Evolutionary conservation across 2,329 filamentous ascomycete genomes (phyloP).

Genomic region (Nakataea oryzae): DNA sequence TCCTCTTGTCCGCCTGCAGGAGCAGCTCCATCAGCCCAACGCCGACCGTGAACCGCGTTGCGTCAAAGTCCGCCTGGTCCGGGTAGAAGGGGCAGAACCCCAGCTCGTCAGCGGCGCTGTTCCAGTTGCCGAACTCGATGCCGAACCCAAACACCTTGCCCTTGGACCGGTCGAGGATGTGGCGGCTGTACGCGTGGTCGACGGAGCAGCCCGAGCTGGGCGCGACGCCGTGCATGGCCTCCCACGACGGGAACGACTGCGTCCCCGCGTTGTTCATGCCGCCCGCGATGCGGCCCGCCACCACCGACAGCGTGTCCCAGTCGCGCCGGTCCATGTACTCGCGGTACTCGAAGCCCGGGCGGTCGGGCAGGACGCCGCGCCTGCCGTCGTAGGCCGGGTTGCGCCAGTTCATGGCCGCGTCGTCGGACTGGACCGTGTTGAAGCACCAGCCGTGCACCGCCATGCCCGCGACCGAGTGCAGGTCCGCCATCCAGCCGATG

Average conservation of each 20-base stretch:
- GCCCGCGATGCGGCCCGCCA: neutral
- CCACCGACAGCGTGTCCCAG: slow-evolving; percentile 21
- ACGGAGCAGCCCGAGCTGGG: slow-evolving; percentile 32
- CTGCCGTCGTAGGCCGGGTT: slow-evolving; percentile 40
- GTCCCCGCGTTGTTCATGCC: slow-evolving; percentile 15
- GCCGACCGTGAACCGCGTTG: slow-evolving; percentile 30
- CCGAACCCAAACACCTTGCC: slow-evolving; percentile 31
- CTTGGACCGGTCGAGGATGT: slow-evolving; percentile 23
- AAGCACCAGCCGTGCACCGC: slow-evolving; percentile 48
- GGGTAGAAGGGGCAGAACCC: slow-evolving; percentile 34
- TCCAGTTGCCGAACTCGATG: slow-evolving; percentile 35
- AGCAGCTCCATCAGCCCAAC: slow-evolving; percentile 37
- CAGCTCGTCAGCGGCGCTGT: slow-evolving; percentile 8
- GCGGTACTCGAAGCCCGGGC: slow-evolving; percentile 20
- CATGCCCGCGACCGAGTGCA: slow-evolving; percentile 42
- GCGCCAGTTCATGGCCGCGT: slow-evolving; percentile 35
- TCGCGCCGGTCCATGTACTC: slow-evolving; percentile 32
- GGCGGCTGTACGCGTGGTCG: slow-evolving; percentile 34
- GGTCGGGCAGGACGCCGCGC: slow-evolving; percentile 9
- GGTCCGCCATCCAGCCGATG: slow-evolving; percentile 46
- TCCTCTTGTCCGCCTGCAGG: neutral
- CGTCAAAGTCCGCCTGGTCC: slow-evolving; percentile 26
- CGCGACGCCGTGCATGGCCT: slow-evolving; percentile 22
- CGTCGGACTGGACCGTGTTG: slow-evolving; percentile 37
- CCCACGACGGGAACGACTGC: slow-evolving; percentile 14